Base-by-base conservation (phyloP, 2,329 filamentous ascomycete species). In the Ceratocystis eucalypticola region DNA sequence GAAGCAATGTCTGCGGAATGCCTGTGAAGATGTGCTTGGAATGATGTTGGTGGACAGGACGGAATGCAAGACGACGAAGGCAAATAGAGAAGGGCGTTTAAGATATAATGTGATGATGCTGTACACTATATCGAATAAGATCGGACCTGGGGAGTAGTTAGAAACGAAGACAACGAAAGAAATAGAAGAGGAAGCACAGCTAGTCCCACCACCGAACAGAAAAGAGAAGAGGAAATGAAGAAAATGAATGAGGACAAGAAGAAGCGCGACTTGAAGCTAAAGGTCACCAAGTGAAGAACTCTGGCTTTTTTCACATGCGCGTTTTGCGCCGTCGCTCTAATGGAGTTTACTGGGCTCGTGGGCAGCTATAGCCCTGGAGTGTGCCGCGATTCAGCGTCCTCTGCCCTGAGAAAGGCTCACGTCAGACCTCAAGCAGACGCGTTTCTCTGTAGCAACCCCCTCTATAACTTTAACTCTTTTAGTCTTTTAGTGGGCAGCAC, bases 381-480 rank as follows among this genome's bases (percentile, higher is more conserved):
- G 55, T 8, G 28, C 30, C 3, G 6, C 28, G 2, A 12, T 33
- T n/a, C 28, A 59, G 55, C 12, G 55, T 1, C 28, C 6, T 12
- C 3, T 6, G 15, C 55, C 15, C 55, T 59, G 28, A 15, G n/a
- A n/a, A 5, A 8, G 25, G 15, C 25, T 8, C 55, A 28, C 55
- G 55, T 37, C 55, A 59, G 28, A 8, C 15, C 55, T 20, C 15
- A 8, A 59, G 28, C 25, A 59, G 28, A 25, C 55, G 55, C 55
- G 55, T 59, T 20, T 59, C 55, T 15, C 55, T 20, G 28, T 59
- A 17, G 55, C 28, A 59, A 59, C 55, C 55, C 37, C 28, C 17
- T 59, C 55, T 59, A 20, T n/a, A 59, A 33, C 55, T 59, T 37
- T 59, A 59, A 59, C 55, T 59, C 55, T 59, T 59, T 59, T 59